Evolutionary conservation across 2,329 filamentous ascomycete genomes (phyloP), one percentile per base, ranked within the genome.

Genomic region (Talaromyces sp.): DNA sequence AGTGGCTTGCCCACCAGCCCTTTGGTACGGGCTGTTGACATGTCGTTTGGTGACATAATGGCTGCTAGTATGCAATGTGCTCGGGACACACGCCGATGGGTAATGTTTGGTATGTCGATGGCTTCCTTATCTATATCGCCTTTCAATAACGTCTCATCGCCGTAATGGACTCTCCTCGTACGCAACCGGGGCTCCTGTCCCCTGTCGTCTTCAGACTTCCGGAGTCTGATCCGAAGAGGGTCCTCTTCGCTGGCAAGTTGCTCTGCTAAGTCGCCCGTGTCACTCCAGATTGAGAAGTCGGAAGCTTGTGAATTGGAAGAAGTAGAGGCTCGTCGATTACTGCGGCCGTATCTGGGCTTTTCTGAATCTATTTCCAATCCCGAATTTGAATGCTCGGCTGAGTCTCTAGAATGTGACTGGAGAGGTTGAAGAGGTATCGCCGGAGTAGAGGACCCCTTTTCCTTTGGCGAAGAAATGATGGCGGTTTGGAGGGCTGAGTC

Each of bases 1-100:
- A 99, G 84, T 79, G 94, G 89, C 83, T 96, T 97, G 82, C 95
- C 95, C 73, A 96, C 96, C 72, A 99, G 86, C 83, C 95, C 95
- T 82, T 95, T 91, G 73, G 92, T 89, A 76, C 90, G 88, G 75
- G 86, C 83, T 71, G 88, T 85, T 69, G 82, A 82, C 62, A 83
- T 79, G 77, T 91, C 88, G 76, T 88, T 88, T 70, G 86, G 85
- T 67, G 92, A 88, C 93, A 99, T 97, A 85, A 96, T 90, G 82
- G 84, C 79, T 71, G 90, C 91, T 72, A 98, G 80, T 70, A 91
- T 78, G 74, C 88, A 89, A 77, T 93, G 87, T 68, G 82, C 85
- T 72, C 84, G 85, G 62, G 87, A 85, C 67, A 93, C 87, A 67
- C 80, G 85, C 70, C 85, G 85, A 57, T 84, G 85, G 60, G 82